phyloP scores from a whole-genome alignment of 306 rosid species.

The Casuarina equisetifolia region DNA sequence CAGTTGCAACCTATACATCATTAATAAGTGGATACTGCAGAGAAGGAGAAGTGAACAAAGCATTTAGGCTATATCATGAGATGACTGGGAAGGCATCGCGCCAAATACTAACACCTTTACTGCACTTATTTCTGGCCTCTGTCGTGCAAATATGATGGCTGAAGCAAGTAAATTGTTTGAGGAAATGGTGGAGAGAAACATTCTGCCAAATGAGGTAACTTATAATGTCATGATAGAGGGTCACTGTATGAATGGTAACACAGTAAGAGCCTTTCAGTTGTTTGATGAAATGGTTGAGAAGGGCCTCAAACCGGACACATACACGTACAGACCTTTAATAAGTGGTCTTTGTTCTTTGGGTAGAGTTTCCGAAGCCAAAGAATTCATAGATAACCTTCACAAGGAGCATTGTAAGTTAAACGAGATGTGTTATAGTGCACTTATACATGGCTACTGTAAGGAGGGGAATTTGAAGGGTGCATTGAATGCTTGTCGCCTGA shows the following conservation, averaged over 20 bases:
- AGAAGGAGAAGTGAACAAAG: conserved; percentile 51
- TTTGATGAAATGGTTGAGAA: conserved; percentile 66
- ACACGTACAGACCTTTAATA: conserved; percentile 75
- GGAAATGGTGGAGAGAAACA: conserved; percentile 61
- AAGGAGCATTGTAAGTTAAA: conserved; percentile 54
- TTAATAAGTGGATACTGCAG: conserved; percentile 72
- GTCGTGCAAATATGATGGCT: conserved; percentile 51
- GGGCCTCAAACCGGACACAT: conserved; percentile 81
- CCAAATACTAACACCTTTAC: conserved; percentile 72
- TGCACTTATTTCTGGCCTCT: conserved; percentile 81
- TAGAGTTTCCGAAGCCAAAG: conserved; percentile 77
- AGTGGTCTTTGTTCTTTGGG: conserved; percentile 75
- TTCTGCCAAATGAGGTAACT: conserved; percentile 83
- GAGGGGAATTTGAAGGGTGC: conserved; percentile 86
- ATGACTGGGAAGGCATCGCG: conserved; percentile 64
- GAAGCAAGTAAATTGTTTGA: conserved; percentile 66
- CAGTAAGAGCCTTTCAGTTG: conserved; percentile 71
- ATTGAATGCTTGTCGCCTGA: conserved; percentile 59
- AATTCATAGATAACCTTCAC: conserved; percentile 68
- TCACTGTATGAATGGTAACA: conserved; percentile 57
- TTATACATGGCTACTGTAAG: conserved; percentile 76
- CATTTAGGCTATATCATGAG: conserved; percentile 65
- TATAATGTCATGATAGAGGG: conserved; percentile 93
- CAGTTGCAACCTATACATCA: conserved; percentile 65
- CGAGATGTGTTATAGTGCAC: conserved; percentile 83